These are phyloP conservation scores for Tolypocladium sp. DNA, from an alignment of 2,329 filamentous ascomycete species.

Conservation along the genomic window DNA sequence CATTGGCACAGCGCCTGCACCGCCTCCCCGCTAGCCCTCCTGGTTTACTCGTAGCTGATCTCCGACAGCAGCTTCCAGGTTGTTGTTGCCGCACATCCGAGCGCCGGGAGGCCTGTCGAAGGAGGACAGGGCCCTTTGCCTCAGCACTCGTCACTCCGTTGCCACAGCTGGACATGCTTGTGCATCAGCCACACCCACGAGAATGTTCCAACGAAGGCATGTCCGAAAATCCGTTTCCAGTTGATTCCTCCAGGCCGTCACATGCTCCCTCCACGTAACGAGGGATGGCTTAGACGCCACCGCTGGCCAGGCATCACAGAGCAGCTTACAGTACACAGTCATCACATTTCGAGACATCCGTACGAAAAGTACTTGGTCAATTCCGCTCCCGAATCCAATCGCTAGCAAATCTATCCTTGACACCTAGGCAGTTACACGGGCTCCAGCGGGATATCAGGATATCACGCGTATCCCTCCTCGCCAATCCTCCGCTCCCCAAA, in stretches of 20 bases:
- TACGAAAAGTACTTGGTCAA: neutral
- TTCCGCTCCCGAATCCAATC: neutral
- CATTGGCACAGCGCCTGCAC: neutral
- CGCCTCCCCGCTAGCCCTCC: neutral
- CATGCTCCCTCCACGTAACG: neutral
- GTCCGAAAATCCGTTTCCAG: neutral
- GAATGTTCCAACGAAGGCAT: neutral
- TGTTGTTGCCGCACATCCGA: neutral
- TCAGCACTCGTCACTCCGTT: neutral
- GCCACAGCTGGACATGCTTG: neutral
- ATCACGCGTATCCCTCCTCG: slow-evolving; percentile 7
- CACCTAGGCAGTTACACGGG: neutral
- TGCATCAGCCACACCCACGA: neutral
- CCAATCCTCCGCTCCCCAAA: slow-evolving; percentile 57
- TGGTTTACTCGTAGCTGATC: neutral
- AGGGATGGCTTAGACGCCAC: neutral
- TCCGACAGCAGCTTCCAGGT: no score
- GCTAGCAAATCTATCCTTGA: neutral
- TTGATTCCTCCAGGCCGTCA: neutral
- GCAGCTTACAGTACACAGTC: neutral
- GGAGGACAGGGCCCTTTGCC: no score
- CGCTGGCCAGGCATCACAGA: no score
- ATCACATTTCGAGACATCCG: neutral
- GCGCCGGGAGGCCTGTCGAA: neutral
- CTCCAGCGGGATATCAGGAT: neutral